Evolutionary conservation across 2,329 filamentous ascomycete species (phyloP), one percentile per base, ranked within the genome.

Genomic region (Teratosphaeria gauchensis): DNA sequence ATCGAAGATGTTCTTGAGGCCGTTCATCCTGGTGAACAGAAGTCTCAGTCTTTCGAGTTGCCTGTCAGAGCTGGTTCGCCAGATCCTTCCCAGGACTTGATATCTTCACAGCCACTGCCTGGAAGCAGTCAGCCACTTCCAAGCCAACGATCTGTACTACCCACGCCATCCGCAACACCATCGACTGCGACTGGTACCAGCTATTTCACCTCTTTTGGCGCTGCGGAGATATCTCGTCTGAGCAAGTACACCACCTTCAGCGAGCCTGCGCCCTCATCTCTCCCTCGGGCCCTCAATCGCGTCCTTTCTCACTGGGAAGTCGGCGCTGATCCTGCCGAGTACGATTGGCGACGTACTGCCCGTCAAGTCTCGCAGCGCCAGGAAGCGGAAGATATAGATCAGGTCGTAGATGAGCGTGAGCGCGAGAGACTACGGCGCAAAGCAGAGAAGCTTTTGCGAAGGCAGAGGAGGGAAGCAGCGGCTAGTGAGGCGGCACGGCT

Each of bases 301-400:
- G 61, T 78, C 16, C 68, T 78, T 5, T 64, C 69, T 33, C 77
- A 78, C 58, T 79, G 77, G 77, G 61, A 67, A 8, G 46, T 67
- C 1, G 75, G 73, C 28, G 59, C 63, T 3, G 72, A 77, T 55
- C 75, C 74, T 1, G 61, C 56, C 3, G 61, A 60, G 4, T 79
- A 79, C 61, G 71, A 76, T 55, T 79, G 74, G 74, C 65, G 70
- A 24, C 62, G 70, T 1, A 71, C 66, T 2, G 72, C 72, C 30
- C 67, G 65, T 58, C 55, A 58, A 53, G 53, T 69, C 46, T 54
- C 66, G 8, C 62, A 65, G 55, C 32, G 28, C n/a, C 58, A 64
- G 11, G 66, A 67, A 56, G 69, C 69, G 24, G 65, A 69, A 31
- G 69, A 72, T 16, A 65, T 68, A 4, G 71, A 75, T 12, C 60